These are phyloP conservation scores for Metschnikowia lunata DNA, from an alignment of 805 yeast species.

Conservation along the genomic window DNA sequence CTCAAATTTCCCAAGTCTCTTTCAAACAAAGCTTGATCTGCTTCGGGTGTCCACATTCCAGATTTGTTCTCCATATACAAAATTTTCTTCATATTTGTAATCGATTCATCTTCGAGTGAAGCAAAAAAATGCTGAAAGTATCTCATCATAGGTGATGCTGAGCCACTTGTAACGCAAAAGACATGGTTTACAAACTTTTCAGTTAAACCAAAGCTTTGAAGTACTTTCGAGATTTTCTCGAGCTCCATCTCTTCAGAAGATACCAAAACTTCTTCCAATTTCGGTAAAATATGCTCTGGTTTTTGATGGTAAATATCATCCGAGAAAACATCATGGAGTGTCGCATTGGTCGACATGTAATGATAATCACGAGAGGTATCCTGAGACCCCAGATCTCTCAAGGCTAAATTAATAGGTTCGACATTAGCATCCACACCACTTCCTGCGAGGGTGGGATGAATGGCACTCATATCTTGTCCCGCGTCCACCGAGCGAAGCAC, in stretches of 20 bases:
- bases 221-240: conserved; percentile 9
- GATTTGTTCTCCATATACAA: conserved; percentile 8
- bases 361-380: background rate
- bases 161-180: conserved; percentile 15
- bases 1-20: conserved; percentile 8
- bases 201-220: conserved; percentile 14
- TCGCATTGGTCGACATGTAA: conserved; percentile 11
- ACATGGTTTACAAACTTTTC: conserved; percentile 16
- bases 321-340: conserved; percentile 12
- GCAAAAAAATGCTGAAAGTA: conserved; percentile 10
- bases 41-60: conserved; percentile 18
- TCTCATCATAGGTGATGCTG: conserved; percentile 12
- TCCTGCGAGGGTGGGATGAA: conserved; percentile 16
- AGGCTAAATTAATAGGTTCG: conserved; percentile 5
- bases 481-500: conserved; percentile 10
- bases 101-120: conserved; percentile 3
- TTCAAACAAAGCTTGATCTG: conserved; percentile 13
- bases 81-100: conserved; percentile 3
- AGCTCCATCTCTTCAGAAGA: conserved; percentile 7
- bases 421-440: conserved; percentile 12
- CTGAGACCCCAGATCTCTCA: conserved; percentile 7
- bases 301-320: conserved; percentile 9
- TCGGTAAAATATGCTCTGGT: conserved; percentile 7
- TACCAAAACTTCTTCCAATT: conserved; percentile 6
- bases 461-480: conserved; percentile 8